Evolutionary conservation across 306 rosid species (phyloP).

Genomic region (Canavalia ensiformis): DNA sequence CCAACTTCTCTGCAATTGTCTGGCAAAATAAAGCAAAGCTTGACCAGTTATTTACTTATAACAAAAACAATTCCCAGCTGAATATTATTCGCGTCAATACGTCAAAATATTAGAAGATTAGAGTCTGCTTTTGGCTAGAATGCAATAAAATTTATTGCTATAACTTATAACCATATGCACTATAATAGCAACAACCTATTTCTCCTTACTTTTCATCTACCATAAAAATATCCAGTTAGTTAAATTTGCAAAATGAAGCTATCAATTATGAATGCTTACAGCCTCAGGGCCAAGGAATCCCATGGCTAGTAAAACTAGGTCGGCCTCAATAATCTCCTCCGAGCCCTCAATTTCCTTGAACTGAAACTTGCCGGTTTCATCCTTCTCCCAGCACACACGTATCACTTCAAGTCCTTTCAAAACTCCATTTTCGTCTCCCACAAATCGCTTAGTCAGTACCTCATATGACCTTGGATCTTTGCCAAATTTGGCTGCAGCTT

Average conservation of each 20-base stretch:
- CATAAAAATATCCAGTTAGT: constrained; percentile 15
- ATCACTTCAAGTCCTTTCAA: constrained; percentile 90
- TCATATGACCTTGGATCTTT: constrained; percentile 94
- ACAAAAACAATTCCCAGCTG: background rate
- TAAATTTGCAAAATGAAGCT: background rate
- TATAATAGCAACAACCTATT: background rate
- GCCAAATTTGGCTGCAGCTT: constrained; percentile 91
- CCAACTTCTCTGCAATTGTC: constrained; percentile 81
- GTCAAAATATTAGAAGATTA: background rate
- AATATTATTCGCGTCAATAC: background rate
- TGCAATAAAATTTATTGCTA: background rate
- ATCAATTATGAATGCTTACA: constrained; percentile 61
- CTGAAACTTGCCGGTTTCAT: constrained; percentile 82
- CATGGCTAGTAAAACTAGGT: constrained; percentile 90
- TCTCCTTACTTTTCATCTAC: background rate
- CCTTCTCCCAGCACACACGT: constrained; percentile 88
- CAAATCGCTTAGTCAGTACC: constrained; percentile 89
- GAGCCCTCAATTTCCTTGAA: constrained; percentile 90
- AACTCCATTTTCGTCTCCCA: constrained; percentile 88
- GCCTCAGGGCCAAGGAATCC: constrained; percentile 99
- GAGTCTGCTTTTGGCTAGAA: background rate
- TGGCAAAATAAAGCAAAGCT: constrained; percentile 47
- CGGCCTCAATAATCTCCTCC: constrained; percentile 90
- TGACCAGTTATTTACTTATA: constrained; percentile 6
- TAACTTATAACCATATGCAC: background rate